Conservation (phyloP, 306 rosid genomes). For the Cicer cuneatum region DNA sequence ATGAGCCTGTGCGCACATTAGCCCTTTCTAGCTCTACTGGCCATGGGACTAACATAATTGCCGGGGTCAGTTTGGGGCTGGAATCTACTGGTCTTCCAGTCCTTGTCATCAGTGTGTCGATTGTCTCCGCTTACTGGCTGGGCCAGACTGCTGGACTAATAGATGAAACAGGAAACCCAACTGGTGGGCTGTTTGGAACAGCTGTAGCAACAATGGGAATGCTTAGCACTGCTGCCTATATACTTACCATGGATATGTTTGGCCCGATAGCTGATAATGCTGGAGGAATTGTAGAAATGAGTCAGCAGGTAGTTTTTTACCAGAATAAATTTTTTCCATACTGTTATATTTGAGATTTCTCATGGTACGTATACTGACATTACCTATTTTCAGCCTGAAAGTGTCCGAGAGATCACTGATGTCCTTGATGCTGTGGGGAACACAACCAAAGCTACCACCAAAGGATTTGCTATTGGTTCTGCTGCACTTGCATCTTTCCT, state of each 20-base stretch:
- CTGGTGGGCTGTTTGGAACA: constrained; percentile 97
- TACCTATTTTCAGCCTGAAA: constrained; percentile 76
- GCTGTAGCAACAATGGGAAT: constrained; percentile 99
- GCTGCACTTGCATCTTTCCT: constrained; percentile 99
- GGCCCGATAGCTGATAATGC: constrained; percentile 99
- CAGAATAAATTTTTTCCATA: constrained; percentile 30
- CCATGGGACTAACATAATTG: constrained; percentile 98
- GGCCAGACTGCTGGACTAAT: constrained; percentile 88
- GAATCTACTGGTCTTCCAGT: constrained; percentile 99
- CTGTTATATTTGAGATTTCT: constrained; percentile 40
- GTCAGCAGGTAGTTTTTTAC: constrained; percentile 80
- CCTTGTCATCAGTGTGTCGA: constrained; percentile 89
- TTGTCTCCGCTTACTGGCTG: constrained; percentile 90
- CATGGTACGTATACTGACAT: constrained; percentile 16
- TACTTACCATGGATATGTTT: constrained; percentile 99
- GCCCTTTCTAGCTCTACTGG: constrained; percentile 96
- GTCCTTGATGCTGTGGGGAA: constrained; percentile 96
- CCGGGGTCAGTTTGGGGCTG: constrained; percentile 97
- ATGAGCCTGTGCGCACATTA: constrained; percentile 94
- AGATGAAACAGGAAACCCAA: constrained; percentile 84
- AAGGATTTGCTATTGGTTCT: constrained; percentile 99
- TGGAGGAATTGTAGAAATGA: constrained; percentile 99
- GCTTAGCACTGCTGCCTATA: constrained; percentile 99
- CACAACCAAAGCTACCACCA: constrained; percentile 98
- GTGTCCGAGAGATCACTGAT: constrained; percentile 98